Conservation (phyloP, 2,329 filamentous ascomycete genomes). For the Aaosphaeria pasadenensis region DNA sequence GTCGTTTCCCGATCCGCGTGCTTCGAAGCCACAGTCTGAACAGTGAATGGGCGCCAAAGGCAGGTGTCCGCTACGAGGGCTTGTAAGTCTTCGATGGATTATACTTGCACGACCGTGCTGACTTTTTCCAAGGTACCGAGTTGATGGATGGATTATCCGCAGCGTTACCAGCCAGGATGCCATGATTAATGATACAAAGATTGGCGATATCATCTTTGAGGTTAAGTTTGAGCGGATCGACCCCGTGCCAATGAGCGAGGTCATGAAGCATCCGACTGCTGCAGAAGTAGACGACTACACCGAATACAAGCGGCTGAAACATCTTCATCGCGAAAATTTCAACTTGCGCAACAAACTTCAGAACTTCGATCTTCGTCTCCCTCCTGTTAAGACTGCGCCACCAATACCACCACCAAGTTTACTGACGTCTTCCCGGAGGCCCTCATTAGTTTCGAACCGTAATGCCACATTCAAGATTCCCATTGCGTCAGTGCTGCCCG, state of each 20-base stretch:
- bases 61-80: slow-evolving; percentile 49
- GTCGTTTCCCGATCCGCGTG: slow-evolving; percentile 42
- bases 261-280: slow-evolving; percentile 38
- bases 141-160: slow-evolving; percentile 42
- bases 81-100: slow-evolving; percentile 34
- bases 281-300: slow-evolving; percentile 48
- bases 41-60: slow-evolving; percentile 45
- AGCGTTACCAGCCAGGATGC: slow-evolving; percentile 4
- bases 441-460: no score
- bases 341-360: not conserved
- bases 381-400: not conserved
- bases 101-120: not conserved
- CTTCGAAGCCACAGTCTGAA: slow-evolving; percentile 44
- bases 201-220: slow-evolving; percentile 35
- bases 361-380: not conserved
- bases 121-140: slow-evolving; percentile 14
- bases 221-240: slow-evolving; percentile 39
- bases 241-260: slow-evolving; percentile 31
- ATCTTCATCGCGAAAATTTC: slow-evolving; percentile 12
- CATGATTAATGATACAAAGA: slow-evolving; percentile 8
- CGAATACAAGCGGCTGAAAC: slow-evolving; percentile 45
- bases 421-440: not conserved
- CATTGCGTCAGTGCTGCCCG: no score
- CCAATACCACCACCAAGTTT: not conserved
- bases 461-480: no score